A percentile compares a stretch with the other conserved stretches of the same genome.
Conservation (phyloP, 768 basidiomycete genomes). For the Leccinum aurantiacum region DNA sequence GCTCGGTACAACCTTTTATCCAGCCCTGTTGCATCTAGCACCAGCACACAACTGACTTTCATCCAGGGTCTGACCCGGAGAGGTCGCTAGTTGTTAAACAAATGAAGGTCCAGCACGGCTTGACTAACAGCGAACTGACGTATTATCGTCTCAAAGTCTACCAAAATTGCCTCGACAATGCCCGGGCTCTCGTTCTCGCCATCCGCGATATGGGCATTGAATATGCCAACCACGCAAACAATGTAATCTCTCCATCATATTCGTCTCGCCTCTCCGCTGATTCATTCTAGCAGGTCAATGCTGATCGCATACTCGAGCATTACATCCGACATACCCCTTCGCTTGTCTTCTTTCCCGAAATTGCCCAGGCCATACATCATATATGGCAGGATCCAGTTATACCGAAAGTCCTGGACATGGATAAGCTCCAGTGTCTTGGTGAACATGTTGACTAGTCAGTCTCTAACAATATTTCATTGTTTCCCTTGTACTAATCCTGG, state of each 20-base stretch:
- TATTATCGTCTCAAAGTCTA: not conserved
- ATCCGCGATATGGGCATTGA: not conserved
- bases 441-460: slow-evolving; percentile 2
- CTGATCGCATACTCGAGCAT: not conserved
- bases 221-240: not conserved
- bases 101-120: slow-evolving; percentile 8
- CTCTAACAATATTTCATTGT: not conserved
- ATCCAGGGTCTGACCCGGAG: not conserved
- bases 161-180: not conserved
- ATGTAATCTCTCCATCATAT: not conserved
- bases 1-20: not conserved
- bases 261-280: not conserved
- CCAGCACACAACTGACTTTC: not conserved
- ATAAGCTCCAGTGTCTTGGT: not conserved
- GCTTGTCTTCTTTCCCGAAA: not conserved
- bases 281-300: not conserved
- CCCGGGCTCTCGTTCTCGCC: slow-evolving; percentile 2
- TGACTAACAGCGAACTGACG: not conserved
- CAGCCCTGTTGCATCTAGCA: not conserved
- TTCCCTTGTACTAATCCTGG: not conserved
- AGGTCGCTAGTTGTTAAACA: not conserved
- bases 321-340: not conserved
- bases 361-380: slow-evolving; percentile 2
- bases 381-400: slow-evolving; percentile 7
- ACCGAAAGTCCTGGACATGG: not conserved